These are phyloP conservation scores for Sugiyamaella japonica DNA, from an alignment of 1,139 yeast species.

Conservation along the genomic window DNA sequence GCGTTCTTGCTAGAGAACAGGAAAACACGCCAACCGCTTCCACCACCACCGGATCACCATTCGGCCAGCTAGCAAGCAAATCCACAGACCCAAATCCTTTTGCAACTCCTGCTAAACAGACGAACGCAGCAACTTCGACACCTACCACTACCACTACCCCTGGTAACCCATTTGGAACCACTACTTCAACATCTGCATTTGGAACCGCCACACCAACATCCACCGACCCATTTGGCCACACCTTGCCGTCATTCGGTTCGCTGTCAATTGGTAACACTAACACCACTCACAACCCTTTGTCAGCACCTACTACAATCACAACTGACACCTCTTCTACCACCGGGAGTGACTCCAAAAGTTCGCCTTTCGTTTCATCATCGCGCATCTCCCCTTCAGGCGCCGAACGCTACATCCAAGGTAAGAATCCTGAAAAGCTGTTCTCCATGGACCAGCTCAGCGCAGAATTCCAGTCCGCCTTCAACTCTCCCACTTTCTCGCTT, in stretches of 20 bases:
- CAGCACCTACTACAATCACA: background rate
- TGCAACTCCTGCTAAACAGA: slow-evolving; percentile 14
- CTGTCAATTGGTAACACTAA: background rate
- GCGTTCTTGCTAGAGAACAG: slow-evolving; percentile 12
- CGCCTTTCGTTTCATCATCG: background rate
- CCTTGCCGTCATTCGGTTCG: background rate
- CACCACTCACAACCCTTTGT: background rate
- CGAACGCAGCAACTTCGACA: too few relatives aligned
- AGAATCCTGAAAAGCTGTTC: slow-evolving; percentile 39
- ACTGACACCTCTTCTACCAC: background rate
- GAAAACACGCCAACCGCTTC: background rate
- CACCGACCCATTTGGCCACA: slow-evolving; percentile 4
- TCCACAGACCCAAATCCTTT: slow-evolving; percentile 18
- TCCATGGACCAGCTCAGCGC: slow-evolving; percentile 46
- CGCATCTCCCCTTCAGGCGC: slow-evolving; percentile 4
- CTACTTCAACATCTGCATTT: slow-evolving; percentile 2
- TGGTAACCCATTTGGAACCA: background rate
- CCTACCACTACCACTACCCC: slow-evolving; percentile 1
- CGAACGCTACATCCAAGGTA: slow-evolving; percentile 39
- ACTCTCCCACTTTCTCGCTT: slow-evolving; percentile 51
- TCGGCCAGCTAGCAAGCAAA: too few relatives aligned
- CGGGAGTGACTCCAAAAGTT: too few relatives aligned
- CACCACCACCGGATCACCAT: too few relatives aligned
- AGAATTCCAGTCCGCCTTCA: slow-evolving; percentile 51
- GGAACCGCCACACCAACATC: background rate